phyloP scores from a whole-genome alignment of 2,329 filamentous ascomycete genomes.

The Sporothrix dimorphospora region DNA sequence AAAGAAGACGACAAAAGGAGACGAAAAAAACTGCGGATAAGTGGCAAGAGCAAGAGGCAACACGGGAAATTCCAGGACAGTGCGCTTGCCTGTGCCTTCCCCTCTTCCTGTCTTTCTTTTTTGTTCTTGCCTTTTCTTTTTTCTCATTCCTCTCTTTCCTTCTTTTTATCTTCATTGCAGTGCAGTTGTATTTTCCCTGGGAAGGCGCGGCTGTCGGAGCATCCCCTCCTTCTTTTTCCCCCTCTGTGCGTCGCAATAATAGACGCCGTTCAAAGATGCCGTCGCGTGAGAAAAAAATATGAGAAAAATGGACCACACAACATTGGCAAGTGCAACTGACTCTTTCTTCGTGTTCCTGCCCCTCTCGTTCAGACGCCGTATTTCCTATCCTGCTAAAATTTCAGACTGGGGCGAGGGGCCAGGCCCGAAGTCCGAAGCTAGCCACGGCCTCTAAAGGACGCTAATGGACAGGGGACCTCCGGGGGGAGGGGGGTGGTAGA shows the following conservation, averaged over 20 bases:
- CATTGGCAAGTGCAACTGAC: slow-evolving; percentile 7
- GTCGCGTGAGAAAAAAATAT: not conserved
- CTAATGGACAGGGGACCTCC: not conserved
- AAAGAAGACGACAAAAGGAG: not conserved
- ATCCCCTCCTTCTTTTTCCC: not conserved
- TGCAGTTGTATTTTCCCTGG: too few species aligned
- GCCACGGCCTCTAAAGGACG: slow-evolving; percentile 2
- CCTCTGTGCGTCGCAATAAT: not conserved
- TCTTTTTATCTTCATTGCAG: not conserved
- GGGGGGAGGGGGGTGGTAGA: slow-evolving; percentile 7
- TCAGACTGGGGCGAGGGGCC: not conserved
- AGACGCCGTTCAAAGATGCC: slow-evolving; percentile 12
- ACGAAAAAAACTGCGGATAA: not conserved
- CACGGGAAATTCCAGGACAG: slow-evolving; percentile 5
- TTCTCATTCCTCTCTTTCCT: not conserved
- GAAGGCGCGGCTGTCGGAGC: slow-evolving; percentile 4
- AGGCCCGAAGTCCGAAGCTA: slow-evolving; percentile 15
- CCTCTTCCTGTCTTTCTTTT: not conserved
- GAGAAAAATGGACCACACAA: not conserved
- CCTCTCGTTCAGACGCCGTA: slow-evolving; percentile 9
- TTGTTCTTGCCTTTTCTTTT: not conserved
- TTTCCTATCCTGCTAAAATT: slow-evolving; percentile 23
- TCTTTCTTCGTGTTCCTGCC: not conserved
- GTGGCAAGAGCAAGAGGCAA: not conserved
- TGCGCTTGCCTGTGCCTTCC: not conserved